Conservation (phyloP, 2,329 filamentous ascomycete genomes). For the Colletotrichum cordylinicola region DNA sequence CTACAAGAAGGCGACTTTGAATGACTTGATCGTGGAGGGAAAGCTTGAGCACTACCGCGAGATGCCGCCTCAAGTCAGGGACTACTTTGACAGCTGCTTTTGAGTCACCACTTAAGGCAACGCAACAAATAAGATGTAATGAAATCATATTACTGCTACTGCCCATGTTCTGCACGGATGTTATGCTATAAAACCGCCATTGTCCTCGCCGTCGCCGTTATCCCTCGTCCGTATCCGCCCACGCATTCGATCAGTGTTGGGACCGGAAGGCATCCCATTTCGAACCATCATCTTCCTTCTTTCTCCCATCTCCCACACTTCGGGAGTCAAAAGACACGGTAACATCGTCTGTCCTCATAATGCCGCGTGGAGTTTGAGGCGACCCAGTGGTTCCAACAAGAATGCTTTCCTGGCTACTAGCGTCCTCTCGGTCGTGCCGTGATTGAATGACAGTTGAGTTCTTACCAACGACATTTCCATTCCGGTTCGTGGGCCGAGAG, state of each 20-base stretch:
- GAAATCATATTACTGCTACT: not conserved
- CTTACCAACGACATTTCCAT: not conserved
- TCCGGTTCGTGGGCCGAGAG: not conserved
- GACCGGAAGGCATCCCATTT: not conserved
- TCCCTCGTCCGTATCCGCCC: not conserved
- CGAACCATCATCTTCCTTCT: not conserved
- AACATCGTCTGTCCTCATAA: not conserved
- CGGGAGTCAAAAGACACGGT: not conserved
- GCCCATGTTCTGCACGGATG: accelerated
- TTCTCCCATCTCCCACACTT: not conserved
- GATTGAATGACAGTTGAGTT: not conserved
- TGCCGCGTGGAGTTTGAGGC: not conserved
- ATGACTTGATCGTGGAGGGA: conserved; percentile 24
- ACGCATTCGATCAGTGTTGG: not conserved
- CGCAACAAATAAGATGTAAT: not conserved
- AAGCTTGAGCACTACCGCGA: conserved; percentile 28
- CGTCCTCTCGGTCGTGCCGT: not conserved
- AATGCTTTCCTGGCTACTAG: conserved; percentile 1
- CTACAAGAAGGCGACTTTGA: conserved; percentile 27
- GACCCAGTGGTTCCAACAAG: not conserved
- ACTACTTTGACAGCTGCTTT: not conserved
- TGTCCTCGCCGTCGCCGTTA: too few relatives aligned
- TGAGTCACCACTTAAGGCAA: not conserved
- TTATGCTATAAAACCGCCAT: not conserved
- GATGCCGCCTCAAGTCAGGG: conserved; percentile 24